Evolutionary conservation across 495 filamentous ascomycete species (phyloP).

Genomic region (Podospora tetraspora): DNA sequence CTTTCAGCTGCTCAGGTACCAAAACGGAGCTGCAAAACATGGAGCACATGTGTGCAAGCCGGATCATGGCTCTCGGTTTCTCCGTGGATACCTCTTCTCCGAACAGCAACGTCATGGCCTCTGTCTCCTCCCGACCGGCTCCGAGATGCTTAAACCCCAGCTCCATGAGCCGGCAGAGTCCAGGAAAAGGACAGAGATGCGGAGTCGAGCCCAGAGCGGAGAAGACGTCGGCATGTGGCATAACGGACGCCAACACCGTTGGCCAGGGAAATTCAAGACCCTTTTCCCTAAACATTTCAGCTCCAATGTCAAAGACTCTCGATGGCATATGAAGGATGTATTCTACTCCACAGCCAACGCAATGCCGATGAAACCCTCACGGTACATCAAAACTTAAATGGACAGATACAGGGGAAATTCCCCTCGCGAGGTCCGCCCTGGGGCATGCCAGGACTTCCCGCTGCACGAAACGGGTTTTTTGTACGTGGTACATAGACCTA

Average conservation of each 20-base stretch:
- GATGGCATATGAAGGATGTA: not conserved
- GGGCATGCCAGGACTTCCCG: not conserved
- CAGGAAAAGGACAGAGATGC: not conserved
- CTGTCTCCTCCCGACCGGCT: not conserved
- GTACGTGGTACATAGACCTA: not conserved
- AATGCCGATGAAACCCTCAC: not conserved
- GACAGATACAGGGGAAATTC: not conserved
- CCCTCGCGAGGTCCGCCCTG: not conserved
- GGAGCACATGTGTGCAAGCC: not conserved
- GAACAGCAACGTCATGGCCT: not conserved
- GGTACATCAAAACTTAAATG: not conserved
- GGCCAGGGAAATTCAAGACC: too few species aligned
- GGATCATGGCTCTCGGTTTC: not conserved
- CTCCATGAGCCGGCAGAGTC: not conserved
- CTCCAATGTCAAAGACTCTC: not conserved
- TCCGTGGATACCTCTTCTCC: not conserved
- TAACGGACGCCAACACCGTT: not conserved
- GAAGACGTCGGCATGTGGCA: not conserved
- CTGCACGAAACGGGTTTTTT: not conserved
- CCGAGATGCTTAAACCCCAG: not conserved
- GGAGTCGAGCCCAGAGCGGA: not conserved
- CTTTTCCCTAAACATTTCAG: too few species aligned
- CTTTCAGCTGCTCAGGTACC: not conserved
- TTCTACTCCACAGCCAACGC: not conserved
- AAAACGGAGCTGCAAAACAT: not conserved